Evolutionary conservation across 2,329 filamentous ascomycete species (phyloP), one percentile per base, ranked within the genome.

Genomic region (Sporothrix curviconia): DNA sequence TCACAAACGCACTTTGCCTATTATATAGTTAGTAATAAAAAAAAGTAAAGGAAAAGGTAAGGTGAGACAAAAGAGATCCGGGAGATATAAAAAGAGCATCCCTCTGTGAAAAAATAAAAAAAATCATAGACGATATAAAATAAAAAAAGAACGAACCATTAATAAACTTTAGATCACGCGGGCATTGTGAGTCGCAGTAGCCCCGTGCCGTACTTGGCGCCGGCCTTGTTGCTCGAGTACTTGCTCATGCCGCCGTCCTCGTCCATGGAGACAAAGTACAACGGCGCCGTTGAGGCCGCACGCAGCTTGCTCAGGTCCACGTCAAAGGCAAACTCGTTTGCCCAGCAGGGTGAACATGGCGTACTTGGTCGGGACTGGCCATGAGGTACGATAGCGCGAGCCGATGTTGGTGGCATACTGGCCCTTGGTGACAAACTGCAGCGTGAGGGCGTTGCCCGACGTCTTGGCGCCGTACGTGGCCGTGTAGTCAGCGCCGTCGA

Each of bases 281-380:
- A 86, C 68, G 25, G 83, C 83, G 55, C 82, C 83, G 37, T 60
- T 57, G 57, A 86, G 70, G 59, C 84, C 84, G 64, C 84, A 87
- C 43, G 40, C 25, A 86, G 74, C 62, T 78, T 77, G 44, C 81
- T 84, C 39, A 83, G 76, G 67, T 87, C 83, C 19, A 86, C 82
- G 57, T 85, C 82, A 61, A 86, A 85, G 24, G 80, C 79, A 67
- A 87, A 81, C 68, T 87, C 83, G 64, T 80, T 74, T n/a, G 69
- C 80, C 80, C 50, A 79, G 73, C 54, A 85, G 72, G 59, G 80
- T 76, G 70, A 86, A 80, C 64, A 78, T 74, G 59, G 68, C 65
- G 63, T 70, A 69, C 63, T 68, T 68, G 60, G 51, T 62, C 19
- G 61, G 53, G 43, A n/a, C 66, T 64, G 22, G 62, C 64, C 66